A percentile compares a stretch with the other conserved stretches of the same genome.
phyloP scores from a whole-genome alignment of 2,329 filamentous ascomycete species.

The Fusarium sp. region DNA sequence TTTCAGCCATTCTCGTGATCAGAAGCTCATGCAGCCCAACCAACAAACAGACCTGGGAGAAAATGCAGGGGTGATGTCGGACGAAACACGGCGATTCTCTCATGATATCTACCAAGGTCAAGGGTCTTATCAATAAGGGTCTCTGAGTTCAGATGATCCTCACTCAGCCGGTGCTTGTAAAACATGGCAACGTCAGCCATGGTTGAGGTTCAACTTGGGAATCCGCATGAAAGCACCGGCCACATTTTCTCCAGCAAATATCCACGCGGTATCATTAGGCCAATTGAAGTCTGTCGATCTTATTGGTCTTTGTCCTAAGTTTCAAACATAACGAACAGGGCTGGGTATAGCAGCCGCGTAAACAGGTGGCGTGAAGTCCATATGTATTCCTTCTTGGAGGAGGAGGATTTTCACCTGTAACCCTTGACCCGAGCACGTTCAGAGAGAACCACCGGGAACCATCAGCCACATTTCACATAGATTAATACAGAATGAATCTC shows the following conservation, averaged over 20 bases:
- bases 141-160: slow-evolving; percentile 24
- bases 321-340: slow-evolving; percentile 27
- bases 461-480: slow-evolving; percentile 29
- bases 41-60: slow-evolving; percentile 11
- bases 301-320: slow-evolving; percentile 7
- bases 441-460: neutral
- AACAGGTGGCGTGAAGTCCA: slow-evolving; percentile 30
- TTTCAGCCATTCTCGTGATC: slow-evolving; percentile 27
- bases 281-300: slow-evolving; percentile 19
- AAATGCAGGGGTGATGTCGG: slow-evolving; percentile 5
- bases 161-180: neutral
- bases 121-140: neutral
- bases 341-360: slow-evolving; percentile 19
- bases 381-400: too few species aligned
- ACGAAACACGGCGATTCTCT: slow-evolving; percentile 24
- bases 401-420: slow-evolving; percentile 23
- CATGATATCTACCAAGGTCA: neutral
- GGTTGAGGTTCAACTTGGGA: slow-evolving; percentile 1
- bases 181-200: neutral
- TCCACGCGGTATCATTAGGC: neutral
- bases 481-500: slow-evolving; percentile 14
- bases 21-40: slow-evolving; percentile 11
- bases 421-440: slow-evolving; percentile 11
- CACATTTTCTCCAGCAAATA: slow-evolving; percentile 4
- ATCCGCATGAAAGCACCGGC: slow-evolving; percentile 18